These are phyloP conservation scores for Cyclanthera cordifolia DNA, from an alignment of 306 rosid genomes.

Conservation along the genomic window DNA sequence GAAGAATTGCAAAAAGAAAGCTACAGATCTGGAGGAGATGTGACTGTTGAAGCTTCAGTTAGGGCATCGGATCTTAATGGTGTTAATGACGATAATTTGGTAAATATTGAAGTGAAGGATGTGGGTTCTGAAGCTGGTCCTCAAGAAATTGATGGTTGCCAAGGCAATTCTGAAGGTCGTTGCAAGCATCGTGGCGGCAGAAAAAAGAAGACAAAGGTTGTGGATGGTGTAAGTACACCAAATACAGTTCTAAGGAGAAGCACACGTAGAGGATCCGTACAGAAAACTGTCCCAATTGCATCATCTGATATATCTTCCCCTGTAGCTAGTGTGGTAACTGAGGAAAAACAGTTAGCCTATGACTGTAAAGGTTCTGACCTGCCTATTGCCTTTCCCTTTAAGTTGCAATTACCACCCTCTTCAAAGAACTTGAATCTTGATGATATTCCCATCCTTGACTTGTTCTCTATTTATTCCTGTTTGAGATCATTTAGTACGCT, in stretches of 20 bases:
- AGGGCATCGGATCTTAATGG: slow-evolving; percentile 22
- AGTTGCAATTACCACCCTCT: slow-evolving; percentile 70
- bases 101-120: slow-evolving; percentile 32
- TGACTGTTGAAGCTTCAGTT: slow-evolving; percentile 18
- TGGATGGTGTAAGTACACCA: slow-evolving; percentile 30
- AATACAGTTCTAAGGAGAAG: slow-evolving; percentile 83
- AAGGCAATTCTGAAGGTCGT: slow-evolving; percentile 35
- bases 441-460: slow-evolving; percentile 61
- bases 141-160: slow-evolving; percentile 24
- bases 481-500: slow-evolving; percentile 79
- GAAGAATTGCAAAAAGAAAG: slow-evolving; percentile 27
- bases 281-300: slow-evolving; percentile 19
- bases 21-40: slow-evolving; percentile 22
- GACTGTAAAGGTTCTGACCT: slow-evolving; percentile 35
- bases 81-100: slow-evolving; percentile 21
- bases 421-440: slow-evolving; percentile 61
- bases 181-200: slow-evolving; percentile 28
- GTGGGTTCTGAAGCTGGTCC: slow-evolving; percentile 36
- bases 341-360: slow-evolving; percentile 38
- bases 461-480: slow-evolving; percentile 73
- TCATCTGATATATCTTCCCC: slow-evolving; percentile 30
- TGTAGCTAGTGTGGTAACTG: slow-evolving; percentile 42
- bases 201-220: slow-evolving; percentile 52
- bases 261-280: slow-evolving; percentile 66
- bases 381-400: slow-evolving; percentile 26